Evolutionary conservation across 176 grass and related monocot species (phyloP), one percentile per base, ranked within the genome.

Genomic region (Musa beccarii): DNA sequence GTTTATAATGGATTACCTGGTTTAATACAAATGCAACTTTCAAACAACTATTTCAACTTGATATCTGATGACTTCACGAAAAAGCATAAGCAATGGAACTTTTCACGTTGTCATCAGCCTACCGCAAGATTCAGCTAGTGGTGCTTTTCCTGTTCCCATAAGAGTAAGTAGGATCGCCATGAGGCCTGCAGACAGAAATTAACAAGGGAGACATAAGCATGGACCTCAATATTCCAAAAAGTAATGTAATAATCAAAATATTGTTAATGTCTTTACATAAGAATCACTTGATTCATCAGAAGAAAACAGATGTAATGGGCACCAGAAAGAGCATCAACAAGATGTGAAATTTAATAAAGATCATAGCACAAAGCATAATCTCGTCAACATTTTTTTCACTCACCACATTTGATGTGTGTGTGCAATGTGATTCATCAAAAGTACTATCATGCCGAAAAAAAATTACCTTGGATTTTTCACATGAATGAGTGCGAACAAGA

Each of bases 401-500:
- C 2, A 1, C 11, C 21, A 23, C 29, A 26, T 11, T 23, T 3
- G 1, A 65, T 23, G 20, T 29, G 12, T 23, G 20, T 29, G 12
- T 59, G 6, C n/a, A 71, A 23, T 21, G 11, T 72, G 8, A 72
- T 51, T 20, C 55, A 15, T 2, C 55, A 59, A 19, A 0, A 52
- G 43, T 52, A 23, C 3, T 22, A 53, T 21, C 12, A 12, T 52
- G 10, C 12, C 11, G 9, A 14, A 15, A 28, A 2, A 50, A 43
- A 72, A 56, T 80, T 83, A 99, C 95, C 95, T 99, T 86, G 90
- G 90, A 79, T 84, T 82, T 80, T 89, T 99, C 49, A 84, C 88
- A 83, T 94, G 90, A 64, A 91, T 85, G 63, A 99, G 67, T 79
- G 88, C 88, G 82, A 99, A 94, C 15, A 91, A 76, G 84, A 99